Evolutionary conservation across 179 eudicot species (phyloP).

Genomic region (Patellifolia procumbens): DNA sequence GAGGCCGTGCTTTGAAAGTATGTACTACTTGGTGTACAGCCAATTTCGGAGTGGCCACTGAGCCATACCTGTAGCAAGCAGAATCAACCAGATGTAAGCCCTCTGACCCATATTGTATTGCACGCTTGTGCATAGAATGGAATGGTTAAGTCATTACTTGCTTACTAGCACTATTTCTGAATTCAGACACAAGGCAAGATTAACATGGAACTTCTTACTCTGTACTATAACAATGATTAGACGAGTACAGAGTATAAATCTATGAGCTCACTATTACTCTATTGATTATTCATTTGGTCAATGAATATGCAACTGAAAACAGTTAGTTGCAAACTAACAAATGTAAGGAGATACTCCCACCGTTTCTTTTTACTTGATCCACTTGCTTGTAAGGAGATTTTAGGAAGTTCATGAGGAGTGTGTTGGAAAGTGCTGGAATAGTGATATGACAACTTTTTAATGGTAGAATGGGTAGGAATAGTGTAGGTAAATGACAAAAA

Average conservation of each 20-base stretch:
- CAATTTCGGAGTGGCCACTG: slow-evolving; percentile 36
- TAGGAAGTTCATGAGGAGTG: too few species aligned
- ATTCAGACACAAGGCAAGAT: neutral
- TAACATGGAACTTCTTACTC: neutral
- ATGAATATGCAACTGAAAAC: neutral
- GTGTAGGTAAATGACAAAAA: too few species aligned
- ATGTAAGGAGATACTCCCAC: neutral
- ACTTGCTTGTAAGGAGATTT: too few species aligned
- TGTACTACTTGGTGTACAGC: slow-evolving; percentile 40
- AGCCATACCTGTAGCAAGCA: slow-evolving; percentile 39
- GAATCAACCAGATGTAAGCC: slow-evolving; percentile 11
- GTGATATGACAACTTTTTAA: too few species aligned
- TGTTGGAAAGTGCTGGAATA: too few species aligned
- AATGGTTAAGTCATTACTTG: slow-evolving; percentile 2
- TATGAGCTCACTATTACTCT: neutral
- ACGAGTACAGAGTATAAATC: too few species aligned
- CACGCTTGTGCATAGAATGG: slow-evolving; percentile 15
- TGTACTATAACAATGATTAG: neutral
- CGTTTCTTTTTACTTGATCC: too few species aligned
- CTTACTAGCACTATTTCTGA: neutral
- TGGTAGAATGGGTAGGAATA: too few species aligned
- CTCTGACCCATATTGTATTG: slow-evolving; percentile 19
- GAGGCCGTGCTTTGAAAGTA: slow-evolving; percentile 75
- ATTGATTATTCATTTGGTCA: neutral
- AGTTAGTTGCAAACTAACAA: neutral